Conservation (phyloP, 2,329 filamentous ascomycete genomes). For the Aspergillus pseudoterreus region DNA sequence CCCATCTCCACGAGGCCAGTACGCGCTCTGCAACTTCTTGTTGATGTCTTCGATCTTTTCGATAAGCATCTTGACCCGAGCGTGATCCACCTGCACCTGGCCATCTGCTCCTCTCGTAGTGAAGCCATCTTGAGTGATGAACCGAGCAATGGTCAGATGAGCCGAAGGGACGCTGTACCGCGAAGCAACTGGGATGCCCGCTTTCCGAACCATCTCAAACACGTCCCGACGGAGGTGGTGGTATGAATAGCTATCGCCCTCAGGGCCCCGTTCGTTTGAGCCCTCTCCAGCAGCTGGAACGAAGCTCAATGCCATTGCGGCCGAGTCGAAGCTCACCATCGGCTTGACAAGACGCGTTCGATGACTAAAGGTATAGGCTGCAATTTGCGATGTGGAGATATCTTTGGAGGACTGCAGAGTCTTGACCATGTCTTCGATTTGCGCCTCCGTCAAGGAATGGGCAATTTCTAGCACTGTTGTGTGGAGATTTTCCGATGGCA, state of each 20-base stretch:
- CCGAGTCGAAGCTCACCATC: conserved; percentile 74
- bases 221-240: conserved; percentile 82
- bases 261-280: conserved; percentile 28
- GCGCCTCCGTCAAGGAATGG: conserved; percentile 68
- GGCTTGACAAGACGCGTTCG: conserved; percentile 75
- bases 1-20: conserved; percentile 58
- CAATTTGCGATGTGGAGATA: conserved; percentile 19
- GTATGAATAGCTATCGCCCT: conserved; percentile 71
- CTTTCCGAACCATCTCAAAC: conserved; percentile 57
- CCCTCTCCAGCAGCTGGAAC: conserved; percentile 69
- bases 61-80: conserved; percentile 63
- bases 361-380: conserved; percentile 62
- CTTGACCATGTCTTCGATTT: conserved; percentile 41
- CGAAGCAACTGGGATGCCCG: conserved; percentile 66
- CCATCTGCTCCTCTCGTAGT: conserved; percentile 31
- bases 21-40: conserved; percentile 63
- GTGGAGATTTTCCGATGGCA: conserved; percentile 76
- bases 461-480: conserved; percentile 77
- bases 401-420: conserved; percentile 1
- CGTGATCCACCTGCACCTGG: conserved; percentile 36
- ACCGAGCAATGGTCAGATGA: background rate
- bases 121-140: conserved; percentile 60
- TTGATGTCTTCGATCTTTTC: conserved; percentile 72
- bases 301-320: conserved; percentile 80
- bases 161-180: conserved; percentile 66